Percentiles rank a stretch among this genome's conserved stretches.
Evolutionary conservation across 2,329 filamentous ascomycete species (phyloP).

Genomic region (Ophiostoma populinum): DNA sequence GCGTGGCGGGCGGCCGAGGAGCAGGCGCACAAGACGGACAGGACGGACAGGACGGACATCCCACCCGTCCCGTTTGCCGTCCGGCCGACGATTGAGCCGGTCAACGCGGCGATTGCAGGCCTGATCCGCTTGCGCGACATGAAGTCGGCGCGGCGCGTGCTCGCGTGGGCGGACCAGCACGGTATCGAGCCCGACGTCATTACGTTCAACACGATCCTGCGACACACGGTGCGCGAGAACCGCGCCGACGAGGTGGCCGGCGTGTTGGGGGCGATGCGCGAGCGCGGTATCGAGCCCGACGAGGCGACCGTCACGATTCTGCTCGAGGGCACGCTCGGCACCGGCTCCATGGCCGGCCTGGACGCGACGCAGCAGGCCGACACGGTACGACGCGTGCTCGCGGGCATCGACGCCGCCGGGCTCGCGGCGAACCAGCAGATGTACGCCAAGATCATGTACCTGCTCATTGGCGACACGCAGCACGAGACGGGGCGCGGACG

Average conservation of each 20-base stretch:
- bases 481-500: neutral
- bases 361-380: slow-evolving; percentile 5
- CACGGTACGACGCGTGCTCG: slow-evolving; percentile 34
- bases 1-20: slow-evolving; percentile 8
- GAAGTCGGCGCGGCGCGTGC: slow-evolving; percentile 32
- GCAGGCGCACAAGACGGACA: neutral
- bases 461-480: slow-evolving; percentile 27
- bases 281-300: slow-evolving; percentile 37
- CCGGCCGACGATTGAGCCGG: slow-evolving; percentile 41
- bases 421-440: slow-evolving; percentile 42
- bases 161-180: slow-evolving; percentile 40
- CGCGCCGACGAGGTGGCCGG: slow-evolving; percentile 28
- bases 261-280: slow-evolving; percentile 42
- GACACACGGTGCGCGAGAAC: slow-evolving; percentile 34
- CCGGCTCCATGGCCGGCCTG: slow-evolving; percentile 20
- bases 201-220: slow-evolving; percentile 55
- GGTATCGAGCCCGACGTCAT: slow-evolving; percentile 38
- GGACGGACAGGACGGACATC: too few species aligned
- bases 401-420: slow-evolving; percentile 37
- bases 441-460: slow-evolving; percentile 54
- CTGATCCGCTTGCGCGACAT: slow-evolving; percentile 34
- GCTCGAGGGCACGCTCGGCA: slow-evolving; percentile 37
- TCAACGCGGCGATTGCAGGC: slow-evolving; percentile 55
- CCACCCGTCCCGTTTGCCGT: too few species aligned
- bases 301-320: slow-evolving; percentile 58